These are phyloP conservation scores for Penicillium cinerascens DNA, from an alignment of 495 filamentous ascomycete genomes.

Conservation along the genomic window DNA sequence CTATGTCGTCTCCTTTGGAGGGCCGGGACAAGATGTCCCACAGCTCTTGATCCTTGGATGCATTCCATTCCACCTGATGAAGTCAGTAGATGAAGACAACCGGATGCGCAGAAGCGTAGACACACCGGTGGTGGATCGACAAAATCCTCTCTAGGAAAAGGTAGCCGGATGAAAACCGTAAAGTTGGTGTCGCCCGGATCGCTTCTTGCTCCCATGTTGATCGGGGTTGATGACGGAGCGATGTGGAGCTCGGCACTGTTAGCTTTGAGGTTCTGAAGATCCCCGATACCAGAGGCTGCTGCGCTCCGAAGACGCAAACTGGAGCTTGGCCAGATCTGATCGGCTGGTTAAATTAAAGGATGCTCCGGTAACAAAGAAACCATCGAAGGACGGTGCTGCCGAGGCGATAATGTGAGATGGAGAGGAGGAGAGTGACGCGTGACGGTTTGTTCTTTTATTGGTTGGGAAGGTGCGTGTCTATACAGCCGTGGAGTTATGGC, in stretches of 20 bases:
- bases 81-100: constrained; percentile 7
- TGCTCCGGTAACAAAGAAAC: neutral
- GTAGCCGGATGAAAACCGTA: constrained; percentile 82
- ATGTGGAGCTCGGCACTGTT: neutral
- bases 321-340: neutral
- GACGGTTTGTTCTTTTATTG: constrained; percentile 13
- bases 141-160: constrained; percentile 83
- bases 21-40: constrained; percentile 83
- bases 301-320: neutral
- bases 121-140: constrained; percentile 82
- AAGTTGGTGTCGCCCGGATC: constrained; percentile 41
- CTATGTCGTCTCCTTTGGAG: constrained; percentile 69
- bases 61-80: constrained; percentile 65
- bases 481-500: no score
- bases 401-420: constrained; percentile 7
- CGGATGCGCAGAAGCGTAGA: neutral
- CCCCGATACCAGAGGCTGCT: neutral
- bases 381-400: neutral
- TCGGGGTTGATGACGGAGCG: neutral
- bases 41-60: constrained; percentile 77
- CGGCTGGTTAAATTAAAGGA: neutral
- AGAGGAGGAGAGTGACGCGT: constrained; percentile 16
- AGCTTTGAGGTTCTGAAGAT: neutral
- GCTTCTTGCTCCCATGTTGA: constrained; percentile 14
- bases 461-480: constrained; percentile 12